These are phyloP conservation scores for Fusarium sp. DNA, from an alignment of 2,329 filamentous ascomycete genomes.

Conservation along the genomic window DNA sequence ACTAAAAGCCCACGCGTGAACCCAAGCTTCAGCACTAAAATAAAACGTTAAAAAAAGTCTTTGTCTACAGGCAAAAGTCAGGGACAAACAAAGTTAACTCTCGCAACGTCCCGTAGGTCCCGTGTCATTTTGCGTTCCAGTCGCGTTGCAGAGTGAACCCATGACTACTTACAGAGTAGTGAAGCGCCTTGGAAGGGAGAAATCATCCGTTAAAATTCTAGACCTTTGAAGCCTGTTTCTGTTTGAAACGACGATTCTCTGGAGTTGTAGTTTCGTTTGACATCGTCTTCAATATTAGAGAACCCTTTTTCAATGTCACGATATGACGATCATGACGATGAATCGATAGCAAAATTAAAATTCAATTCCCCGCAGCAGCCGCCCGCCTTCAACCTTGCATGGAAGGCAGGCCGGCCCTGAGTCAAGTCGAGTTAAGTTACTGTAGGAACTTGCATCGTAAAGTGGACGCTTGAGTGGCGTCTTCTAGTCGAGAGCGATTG, in stretches of 20 bases:
- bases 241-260: slow-evolving; percentile 14
- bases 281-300: background rate
- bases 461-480: slow-evolving; percentile 35
- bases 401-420: background rate
- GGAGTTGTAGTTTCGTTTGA: slow-evolving; percentile 3
- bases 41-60: slow-evolving; percentile 27
- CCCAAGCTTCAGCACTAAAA: slow-evolving; percentile 31
- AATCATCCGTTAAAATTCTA: slow-evolving; percentile 17
- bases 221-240: slow-evolving; percentile 17
- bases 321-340: slow-evolving; percentile 16
- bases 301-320: background rate
- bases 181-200: slow-evolving; percentile 14
- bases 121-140: slow-evolving; percentile 35
- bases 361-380: slow-evolving; percentile 30
- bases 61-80: slow-evolving; percentile 10
- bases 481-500: slow-evolving; percentile 26
- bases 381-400: slow-evolving; percentile 10
- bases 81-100: slow-evolving; percentile 19
- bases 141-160: slow-evolving; percentile 28
- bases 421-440: slow-evolving; percentile 16
- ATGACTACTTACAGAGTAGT: background rate
- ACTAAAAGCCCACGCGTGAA: slow-evolving; percentile 21
- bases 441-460: slow-evolving; percentile 9
- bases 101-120: slow-evolving; percentile 41
- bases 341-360: slow-evolving; percentile 4